Conservation (phyloP, 129 eudicot species). For the Arctium minus region DNA sequence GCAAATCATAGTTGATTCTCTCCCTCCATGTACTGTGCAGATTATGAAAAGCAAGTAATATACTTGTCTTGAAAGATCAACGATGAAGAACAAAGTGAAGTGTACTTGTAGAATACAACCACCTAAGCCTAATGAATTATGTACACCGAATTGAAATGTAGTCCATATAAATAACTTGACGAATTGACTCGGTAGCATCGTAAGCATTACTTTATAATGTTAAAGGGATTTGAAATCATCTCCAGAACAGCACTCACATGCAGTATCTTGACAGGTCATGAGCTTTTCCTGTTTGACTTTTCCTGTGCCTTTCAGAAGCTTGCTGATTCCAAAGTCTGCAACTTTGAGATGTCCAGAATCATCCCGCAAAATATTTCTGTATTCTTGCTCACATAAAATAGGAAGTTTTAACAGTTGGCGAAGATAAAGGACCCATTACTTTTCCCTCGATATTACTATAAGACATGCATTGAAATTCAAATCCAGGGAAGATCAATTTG, state of each 20-base stretch:
- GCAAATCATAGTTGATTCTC: neutral
- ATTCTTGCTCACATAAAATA: slow-evolving; percentile 37
- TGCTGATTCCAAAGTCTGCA: slow-evolving; percentile 98
- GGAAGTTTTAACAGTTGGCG: slow-evolving; percentile 1
- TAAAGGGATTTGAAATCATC: neutral
- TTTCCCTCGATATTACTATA: neutral
- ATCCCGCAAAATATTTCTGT: slow-evolving; percentile 95
- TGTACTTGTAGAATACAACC: no score
- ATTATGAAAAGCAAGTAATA: no score
- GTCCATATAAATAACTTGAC: no score
- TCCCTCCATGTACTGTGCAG: no score
- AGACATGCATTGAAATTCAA: neutral
- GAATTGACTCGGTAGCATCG: no score
- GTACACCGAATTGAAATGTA: no score
- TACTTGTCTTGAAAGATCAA: neutral
- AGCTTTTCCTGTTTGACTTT: slow-evolving; percentile 64
- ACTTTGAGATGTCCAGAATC: slow-evolving; percentile 97
- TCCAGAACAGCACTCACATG: slow-evolving; percentile 51
- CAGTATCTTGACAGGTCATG: slow-evolving; percentile 47
- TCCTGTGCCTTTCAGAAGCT: slow-evolving; percentile 64
- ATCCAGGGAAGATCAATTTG: neutral
- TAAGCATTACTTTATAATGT: no score
- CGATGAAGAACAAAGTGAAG: neutral
- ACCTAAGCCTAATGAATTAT: no score
- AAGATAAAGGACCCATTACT: neutral